Base-by-base conservation (phyloP, 2,329 filamentous ascomycete genomes). In the Exophiala calicioides region DNA sequence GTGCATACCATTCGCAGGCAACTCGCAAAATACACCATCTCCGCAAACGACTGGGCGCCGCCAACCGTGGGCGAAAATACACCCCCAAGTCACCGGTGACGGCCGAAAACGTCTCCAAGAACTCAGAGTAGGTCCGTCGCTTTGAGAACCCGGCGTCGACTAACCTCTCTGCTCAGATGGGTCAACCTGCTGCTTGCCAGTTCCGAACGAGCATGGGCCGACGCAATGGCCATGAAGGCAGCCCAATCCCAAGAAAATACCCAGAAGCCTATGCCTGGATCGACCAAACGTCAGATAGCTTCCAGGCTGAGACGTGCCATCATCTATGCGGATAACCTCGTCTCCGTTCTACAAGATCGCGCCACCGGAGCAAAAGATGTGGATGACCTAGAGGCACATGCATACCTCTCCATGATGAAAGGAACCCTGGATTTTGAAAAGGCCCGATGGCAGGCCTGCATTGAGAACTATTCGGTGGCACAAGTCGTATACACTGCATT, bases 191-290 rank as follows among this genome's bases (percentile, higher is more conserved):
- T 91, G 23, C 77, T 98, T 46, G 81, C 96, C 62, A 87, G 83
- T 29, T 84, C 90, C 51, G 93, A 98, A 72, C 81, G 93, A 55
- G 88, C 90, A 40, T 97, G 90, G 88, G 91, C 93, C 27, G 85
- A 95, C 67, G 91, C 90, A 47, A 94, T 97, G 90, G 83, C 86
- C 64, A 89, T 96, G 78, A 96, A 95, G 69, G 80, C 88, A 3
- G 75, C 81, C 15, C 88, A 94, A 65, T 81, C 87, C 29, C 79
- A 86, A 59, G 88, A 93, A 59, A 82, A 84, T 51, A 74, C 76
- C 27, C 71, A 76, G 41, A 87, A 88, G 66, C 85, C 84, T 37
- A 86, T 95, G 55, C 80, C 84, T 20, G 86, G 90, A 50, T 82
- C 85, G 41, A 86, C 88, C 13, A 84, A 90, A 62, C 85, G 85